phyloP scores from a whole-genome alignment of 495 filamentous ascomycete species.

The Aspergillus bridgeri region DNA sequence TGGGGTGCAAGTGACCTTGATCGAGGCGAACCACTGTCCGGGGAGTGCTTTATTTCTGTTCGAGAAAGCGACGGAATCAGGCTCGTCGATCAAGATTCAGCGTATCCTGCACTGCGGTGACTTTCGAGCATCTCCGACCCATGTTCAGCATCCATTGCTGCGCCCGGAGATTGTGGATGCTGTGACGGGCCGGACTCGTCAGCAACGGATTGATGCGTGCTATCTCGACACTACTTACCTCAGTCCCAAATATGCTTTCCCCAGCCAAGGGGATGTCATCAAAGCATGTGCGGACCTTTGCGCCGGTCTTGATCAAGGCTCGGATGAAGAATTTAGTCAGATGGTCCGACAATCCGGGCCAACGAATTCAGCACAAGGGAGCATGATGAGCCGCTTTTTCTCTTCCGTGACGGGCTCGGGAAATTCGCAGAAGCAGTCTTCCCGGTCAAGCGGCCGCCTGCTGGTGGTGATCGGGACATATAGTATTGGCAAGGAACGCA shows the following conservation, averaged over 20 bases:
- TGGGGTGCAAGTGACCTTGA: slow-evolving; percentile 85
- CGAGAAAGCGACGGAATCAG: slow-evolving; percentile 66
- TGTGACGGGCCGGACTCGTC: slow-evolving; percentile 62
- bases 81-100: slow-evolving; percentile 57
- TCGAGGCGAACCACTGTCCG: slow-evolving; percentile 96
- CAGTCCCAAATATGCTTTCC: slow-evolving; percentile 93
- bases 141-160: slow-evolving; percentile 78
- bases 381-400: slow-evolving; percentile 64
- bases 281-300: slow-evolving; percentile 87
- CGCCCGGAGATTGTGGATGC: slow-evolving; percentile 67
- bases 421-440: slow-evolving; percentile 6
- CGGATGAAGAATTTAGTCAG: slow-evolving; percentile 30
- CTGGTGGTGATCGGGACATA: slow-evolving; percentile 96
- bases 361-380: slow-evolving; percentile 43
- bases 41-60: slow-evolving; percentile 93
- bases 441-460: slow-evolving; percentile 56
- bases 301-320: slow-evolving; percentile 59
- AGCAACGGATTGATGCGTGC: slow-evolving; percentile 88
- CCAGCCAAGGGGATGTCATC: slow-evolving; percentile 81
- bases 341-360: slow-evolving; percentile 32
- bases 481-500: slow-evolving; percentile 94
- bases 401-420: slow-evolving; percentile 17
- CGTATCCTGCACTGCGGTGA: slow-evolving; percentile 93
- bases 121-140: slow-evolving; percentile 85
- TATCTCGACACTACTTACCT: slow-evolving; percentile 98